A percentile compares a stretch with the other conserved stretches of the same genome.
Evolutionary conservation across 306 rosid genomes (phyloP).

Genomic region (Castanea crenata): DNA sequence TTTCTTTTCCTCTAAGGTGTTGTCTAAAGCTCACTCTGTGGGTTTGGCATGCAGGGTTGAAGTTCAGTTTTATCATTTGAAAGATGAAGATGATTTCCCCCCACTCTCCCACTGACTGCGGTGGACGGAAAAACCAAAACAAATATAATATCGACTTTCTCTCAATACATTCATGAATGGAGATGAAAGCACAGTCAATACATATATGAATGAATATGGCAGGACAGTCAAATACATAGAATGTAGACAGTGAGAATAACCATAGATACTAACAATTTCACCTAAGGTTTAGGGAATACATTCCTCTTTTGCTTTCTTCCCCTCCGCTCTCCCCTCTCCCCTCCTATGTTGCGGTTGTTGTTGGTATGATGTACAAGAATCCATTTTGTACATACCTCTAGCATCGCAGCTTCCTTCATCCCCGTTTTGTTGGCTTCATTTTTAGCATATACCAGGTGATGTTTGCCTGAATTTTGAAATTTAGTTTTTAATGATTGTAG

Average conservation of each 20-base stretch:
- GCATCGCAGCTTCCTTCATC: neutral
- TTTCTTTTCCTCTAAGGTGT: slow-evolving; percentile 37
- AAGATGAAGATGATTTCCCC: slow-evolving; percentile 43
- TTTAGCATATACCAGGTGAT: neutral
- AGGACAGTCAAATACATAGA: slow-evolving; percentile 9
- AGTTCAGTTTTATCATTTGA: slow-evolving; percentile 33
- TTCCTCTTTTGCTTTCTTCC: neutral
- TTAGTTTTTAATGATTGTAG: neutral
- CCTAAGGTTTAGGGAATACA: neutral
- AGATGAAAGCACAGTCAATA: neutral
- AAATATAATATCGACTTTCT: too few species aligned
- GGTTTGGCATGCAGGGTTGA: slow-evolving; percentile 23
- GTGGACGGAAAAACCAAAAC: neutral
- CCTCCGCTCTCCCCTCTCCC: neutral
- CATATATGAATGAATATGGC: neutral
- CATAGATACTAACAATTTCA: slow-evolving; percentile 12
- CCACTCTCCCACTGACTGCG: slow-evolving; percentile 30
- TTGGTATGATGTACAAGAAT: neutral
- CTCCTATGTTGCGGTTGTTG: neutral
- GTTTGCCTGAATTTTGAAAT: neutral
- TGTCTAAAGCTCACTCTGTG: neutral
- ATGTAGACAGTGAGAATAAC: neutral
- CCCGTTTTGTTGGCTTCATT: neutral
- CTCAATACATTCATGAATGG: neutral
- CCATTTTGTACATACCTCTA: neutral